Conservation (phyloP, 345 rosid genomes). For the Citropsis articulata region DNA sequence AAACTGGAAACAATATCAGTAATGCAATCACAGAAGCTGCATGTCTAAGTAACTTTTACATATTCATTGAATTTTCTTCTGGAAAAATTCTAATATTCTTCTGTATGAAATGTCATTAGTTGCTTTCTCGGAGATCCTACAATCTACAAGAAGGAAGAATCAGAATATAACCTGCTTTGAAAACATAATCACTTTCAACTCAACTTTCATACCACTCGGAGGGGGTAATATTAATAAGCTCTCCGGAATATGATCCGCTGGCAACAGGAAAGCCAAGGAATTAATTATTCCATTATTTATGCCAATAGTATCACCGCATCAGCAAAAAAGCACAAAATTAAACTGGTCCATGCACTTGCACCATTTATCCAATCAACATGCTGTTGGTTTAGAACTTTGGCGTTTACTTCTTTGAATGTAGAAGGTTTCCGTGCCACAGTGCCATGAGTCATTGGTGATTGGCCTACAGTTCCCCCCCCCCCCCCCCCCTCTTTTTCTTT, state of each 20-base stretch:
- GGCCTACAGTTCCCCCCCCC: neutral
- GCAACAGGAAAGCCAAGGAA: neutral
- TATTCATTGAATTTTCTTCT: neutral
- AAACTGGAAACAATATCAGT: neutral
- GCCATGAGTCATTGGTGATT: neutral
- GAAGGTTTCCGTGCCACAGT: neutral
- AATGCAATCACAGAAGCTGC: neutral
- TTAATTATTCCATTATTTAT: constrained; percentile 6
- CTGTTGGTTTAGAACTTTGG: too few species aligned
- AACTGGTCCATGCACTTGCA: neutral
- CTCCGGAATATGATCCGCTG: neutral
- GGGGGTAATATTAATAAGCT: neutral
- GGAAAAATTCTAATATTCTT: constrained; percentile 10
- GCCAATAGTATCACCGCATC: neutral
- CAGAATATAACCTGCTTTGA: constrained; percentile 13
- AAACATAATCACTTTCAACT: neutral
- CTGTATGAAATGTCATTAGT: neutral
- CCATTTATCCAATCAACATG: neutral
- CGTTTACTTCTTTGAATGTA: neutral
- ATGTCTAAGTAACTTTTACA: neutral
- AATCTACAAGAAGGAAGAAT: constrained; percentile 7
- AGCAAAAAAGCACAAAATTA: neutral
- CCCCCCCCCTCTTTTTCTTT: neutral
- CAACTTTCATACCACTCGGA: neutral
- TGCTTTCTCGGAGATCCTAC: neutral